These are phyloP conservation scores for Choiromyces venosus DNA, from an alignment of 495 filamentous ascomycete species.

Conservation along the genomic window DNA sequence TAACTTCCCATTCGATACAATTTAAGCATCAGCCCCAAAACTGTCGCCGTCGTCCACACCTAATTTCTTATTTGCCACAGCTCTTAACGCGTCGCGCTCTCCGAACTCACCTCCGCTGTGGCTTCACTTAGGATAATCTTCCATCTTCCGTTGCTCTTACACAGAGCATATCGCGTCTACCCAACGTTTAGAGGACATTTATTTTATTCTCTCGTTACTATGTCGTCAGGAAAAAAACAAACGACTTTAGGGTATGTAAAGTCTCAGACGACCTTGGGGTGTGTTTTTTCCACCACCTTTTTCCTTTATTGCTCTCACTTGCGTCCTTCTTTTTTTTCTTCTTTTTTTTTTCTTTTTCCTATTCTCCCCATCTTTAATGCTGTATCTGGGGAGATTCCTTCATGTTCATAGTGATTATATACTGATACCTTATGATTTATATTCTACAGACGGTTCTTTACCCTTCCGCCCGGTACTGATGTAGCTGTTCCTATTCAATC, in stretches of 20 bases:
- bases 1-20: background rate
- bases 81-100: background rate
- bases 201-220: slow-evolving; percentile 8
- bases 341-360: background rate
- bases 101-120: slow-evolving; percentile 12
- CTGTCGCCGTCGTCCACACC: background rate
- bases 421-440: slow-evolving; percentile 16
- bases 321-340: background rate
- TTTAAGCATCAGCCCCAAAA: background rate
- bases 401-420: background rate
- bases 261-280: slow-evolving; percentile 77
- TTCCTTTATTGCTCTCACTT: slow-evolving; percentile 10
- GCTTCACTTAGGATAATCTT: slow-evolving; percentile 18
- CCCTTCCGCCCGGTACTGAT: slow-evolving; percentile 51
- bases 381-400: background rate
- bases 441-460: slow-evolving; percentile 64
- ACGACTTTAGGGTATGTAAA: slow-evolving; percentile 90
- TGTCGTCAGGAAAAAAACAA: slow-evolving; percentile 56
- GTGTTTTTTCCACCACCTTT: slow-evolving; percentile 46
- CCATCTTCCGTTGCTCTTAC: slow-evolving; percentile 1
- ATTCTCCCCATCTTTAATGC: background rate
- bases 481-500: slow-evolving; percentile 63
- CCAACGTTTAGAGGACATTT: background rate
- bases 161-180: background rate
- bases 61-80: background rate